Percentiles rank a stretch among this genome's conserved stretches.
These are phyloP conservation scores for Domatiomyces catenatus DNA, from an alignment of 2,329 filamentous ascomycete species.

Conservation along the genomic window DNA sequence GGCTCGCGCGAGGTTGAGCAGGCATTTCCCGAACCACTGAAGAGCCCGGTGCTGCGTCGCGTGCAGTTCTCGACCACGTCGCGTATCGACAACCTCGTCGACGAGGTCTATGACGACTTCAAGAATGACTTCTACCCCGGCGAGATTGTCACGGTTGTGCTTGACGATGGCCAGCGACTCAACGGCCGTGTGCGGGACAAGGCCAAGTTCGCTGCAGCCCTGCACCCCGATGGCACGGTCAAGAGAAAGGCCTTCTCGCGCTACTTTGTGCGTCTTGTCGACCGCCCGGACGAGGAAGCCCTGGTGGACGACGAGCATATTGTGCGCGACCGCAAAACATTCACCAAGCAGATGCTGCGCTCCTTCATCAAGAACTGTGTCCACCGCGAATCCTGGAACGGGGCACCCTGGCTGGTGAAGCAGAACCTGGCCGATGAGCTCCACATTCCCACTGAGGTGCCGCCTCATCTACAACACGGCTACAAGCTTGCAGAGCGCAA, in stretches of 20 bases:
- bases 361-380: conserved; percentile 93
- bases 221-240: conserved; percentile 50
- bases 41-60: conserved; percentile 74
- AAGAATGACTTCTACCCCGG: conserved; percentile 83
- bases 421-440: conserved; percentile 68
- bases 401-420: conserved; percentile 94
- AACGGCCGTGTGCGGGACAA: conserved; percentile 74
- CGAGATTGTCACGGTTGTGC: conserved; percentile 61
- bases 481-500: conserved; percentile 65
- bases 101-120: conserved; percentile 42
- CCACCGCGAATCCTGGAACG: conserved; percentile 80
- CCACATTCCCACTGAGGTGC: conserved; percentile 75
- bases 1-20: conserved; percentile 81
- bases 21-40: conserved; percentile 78
- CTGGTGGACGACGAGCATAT: conserved; percentile 71
- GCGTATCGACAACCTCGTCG: conserved; percentile 63
- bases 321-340: conserved; percentile 72
- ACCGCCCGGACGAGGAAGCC: conserved; percentile 57
- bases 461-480: conserved; percentile 66
- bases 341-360: conserved; percentile 84
- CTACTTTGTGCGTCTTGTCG: conserved; percentile 64
- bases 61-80: conserved; percentile 84
- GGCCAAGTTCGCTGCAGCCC: conserved; percentile 51
- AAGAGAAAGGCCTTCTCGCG: conserved; percentile 54
- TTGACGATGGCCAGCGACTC: conserved; percentile 46